phyloP scores from a whole-genome alignment of 1,284 basidiomycete genomes.

The Sanghuangporus weigelae region DNA sequence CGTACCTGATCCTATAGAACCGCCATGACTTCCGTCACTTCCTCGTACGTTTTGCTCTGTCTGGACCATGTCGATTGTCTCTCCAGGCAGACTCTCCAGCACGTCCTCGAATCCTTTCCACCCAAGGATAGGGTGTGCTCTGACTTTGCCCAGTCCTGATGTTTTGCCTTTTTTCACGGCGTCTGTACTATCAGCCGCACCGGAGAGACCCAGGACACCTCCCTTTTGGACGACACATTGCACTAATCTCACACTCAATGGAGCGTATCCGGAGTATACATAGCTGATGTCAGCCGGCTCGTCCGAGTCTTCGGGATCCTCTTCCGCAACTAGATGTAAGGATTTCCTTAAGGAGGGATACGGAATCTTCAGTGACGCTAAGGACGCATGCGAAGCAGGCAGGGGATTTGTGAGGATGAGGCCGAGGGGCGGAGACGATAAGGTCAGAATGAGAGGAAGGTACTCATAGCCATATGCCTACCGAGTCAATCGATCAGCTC shows the following conservation, averaged over 20 bases:
- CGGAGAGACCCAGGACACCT: constrained; percentile 68
- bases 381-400: constrained; percentile 43
- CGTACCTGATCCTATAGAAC: constrained; percentile 42
- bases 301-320: constrained; percentile 61
- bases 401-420: constrained; percentile 61
- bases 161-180: constrained; percentile 34
- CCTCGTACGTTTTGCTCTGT: constrained; percentile 32
- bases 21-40: constrained; percentile 27
- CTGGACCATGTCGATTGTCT: constrained; percentile 79
- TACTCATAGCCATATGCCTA: constrained; percentile 91
- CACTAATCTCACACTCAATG: constrained; percentile 85
- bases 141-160: constrained; percentile 43
- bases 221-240: constrained; percentile 92
- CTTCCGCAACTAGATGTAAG: constrained; percentile 90
- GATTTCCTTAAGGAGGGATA: constrained; percentile 76
- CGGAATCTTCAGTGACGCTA: constrained; percentile 51
- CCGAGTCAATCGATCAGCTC: background rate
- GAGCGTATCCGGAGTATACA: constrained; percentile 96
- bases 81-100: constrained; percentile 75
- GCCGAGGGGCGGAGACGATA: constrained; percentile 69
- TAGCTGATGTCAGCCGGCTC: constrained; percentile 92
- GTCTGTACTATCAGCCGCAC: constrained; percentile 45
- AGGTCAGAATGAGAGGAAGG: constrained; percentile 78
- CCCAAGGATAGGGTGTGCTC: constrained; percentile 86
- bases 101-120: constrained; percentile 98